Evolutionary conservation across 257 asterid species (phyloP).

Genomic region (Echites panduratus): DNA sequence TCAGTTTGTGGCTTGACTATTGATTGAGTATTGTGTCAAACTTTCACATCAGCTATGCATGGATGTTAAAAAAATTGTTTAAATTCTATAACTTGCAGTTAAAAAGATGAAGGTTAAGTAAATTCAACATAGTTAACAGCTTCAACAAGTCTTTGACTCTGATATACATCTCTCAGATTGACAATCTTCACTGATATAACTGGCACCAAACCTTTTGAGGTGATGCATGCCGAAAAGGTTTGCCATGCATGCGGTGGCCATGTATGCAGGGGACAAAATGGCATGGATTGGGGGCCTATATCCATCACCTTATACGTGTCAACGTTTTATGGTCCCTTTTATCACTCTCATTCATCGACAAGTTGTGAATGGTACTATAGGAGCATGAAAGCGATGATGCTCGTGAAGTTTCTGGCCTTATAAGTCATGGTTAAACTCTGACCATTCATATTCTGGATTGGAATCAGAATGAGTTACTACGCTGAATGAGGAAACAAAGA

Average conservation of each 20-base stretch:
- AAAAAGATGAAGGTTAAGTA: no score
- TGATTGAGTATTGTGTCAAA: no score
- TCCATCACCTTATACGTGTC: constrained; percentile 22
- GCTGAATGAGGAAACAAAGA: no score
- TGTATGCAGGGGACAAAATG: background rate
- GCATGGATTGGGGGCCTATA: constrained; percentile 9
- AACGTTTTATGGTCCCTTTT: constrained; percentile 8
- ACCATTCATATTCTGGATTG: constrained; percentile 15
- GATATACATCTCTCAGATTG: no score
- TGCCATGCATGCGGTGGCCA: background rate
- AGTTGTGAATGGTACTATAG: constrained; percentile 9
- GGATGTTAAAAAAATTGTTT: no score
- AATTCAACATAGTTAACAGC: no score
- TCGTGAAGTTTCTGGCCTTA: constrained; percentile 1
- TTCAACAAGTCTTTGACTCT: no score
- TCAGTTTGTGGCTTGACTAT: no score
- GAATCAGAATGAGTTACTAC: background rate
- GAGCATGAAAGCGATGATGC: background rate
- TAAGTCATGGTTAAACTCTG: background rate
- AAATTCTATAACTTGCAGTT: no score
- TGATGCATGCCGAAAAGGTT: no score
- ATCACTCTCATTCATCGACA: background rate
- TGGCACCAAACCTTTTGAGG: background rate
- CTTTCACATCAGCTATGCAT: no score
- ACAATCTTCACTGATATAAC: no score